Conservation (phyloP, 495 filamentous ascomycete genomes). For the Aspergillus coremiiformis region DNA sequence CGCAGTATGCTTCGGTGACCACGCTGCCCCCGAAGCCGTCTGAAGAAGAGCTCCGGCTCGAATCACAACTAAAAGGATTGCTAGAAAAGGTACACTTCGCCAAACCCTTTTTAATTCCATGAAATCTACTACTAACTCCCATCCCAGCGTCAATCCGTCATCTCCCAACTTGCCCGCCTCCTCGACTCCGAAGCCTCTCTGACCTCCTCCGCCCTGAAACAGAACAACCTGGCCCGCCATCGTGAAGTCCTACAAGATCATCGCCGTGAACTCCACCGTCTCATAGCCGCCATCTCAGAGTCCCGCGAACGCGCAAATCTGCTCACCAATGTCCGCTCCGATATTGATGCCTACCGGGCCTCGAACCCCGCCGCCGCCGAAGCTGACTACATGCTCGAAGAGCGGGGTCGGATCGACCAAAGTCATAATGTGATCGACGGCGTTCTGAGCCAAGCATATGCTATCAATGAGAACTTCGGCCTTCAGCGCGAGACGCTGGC, state of each 20-base stretch:
- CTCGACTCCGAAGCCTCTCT: slow-evolving; percentile 91
- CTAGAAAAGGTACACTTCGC: slow-evolving; percentile 44
- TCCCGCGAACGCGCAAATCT: slow-evolving; percentile 83
- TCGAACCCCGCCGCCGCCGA: slow-evolving; percentile 74
- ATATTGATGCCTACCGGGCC: slow-evolving; percentile 82
- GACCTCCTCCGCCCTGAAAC: slow-evolving; percentile 83
- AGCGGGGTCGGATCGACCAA: slow-evolving; percentile 75
- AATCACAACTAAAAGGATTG: slow-evolving; percentile 76
- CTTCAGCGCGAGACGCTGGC: slow-evolving; percentile 78
- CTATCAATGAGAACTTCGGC: slow-evolving; percentile 86
- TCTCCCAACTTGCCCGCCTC: slow-evolving; percentile 77
- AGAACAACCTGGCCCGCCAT: slow-evolving; percentile 87
- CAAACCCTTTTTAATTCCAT: background rate
- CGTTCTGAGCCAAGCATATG: slow-evolving; percentile 93
- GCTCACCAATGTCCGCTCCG: slow-evolving; percentile 81
- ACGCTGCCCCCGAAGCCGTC: slow-evolving; percentile 76
- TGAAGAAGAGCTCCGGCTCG: slow-evolving; percentile 73
- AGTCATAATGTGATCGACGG: slow-evolving; percentile 82
- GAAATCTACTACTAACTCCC: slow-evolving; percentile 1
- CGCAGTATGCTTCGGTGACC: slow-evolving; percentile 78
- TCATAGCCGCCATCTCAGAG: slow-evolving; percentile 59
- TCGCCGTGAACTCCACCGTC: slow-evolving; percentile 68
- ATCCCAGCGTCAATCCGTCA: slow-evolving; percentile 66
- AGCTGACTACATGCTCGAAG: slow-evolving; percentile 94
- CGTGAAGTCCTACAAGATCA: slow-evolving; percentile 86